Evolutionary conservation across 2,329 filamentous ascomycete species (phyloP).

Genomic region (Penicillium sp.): DNA sequence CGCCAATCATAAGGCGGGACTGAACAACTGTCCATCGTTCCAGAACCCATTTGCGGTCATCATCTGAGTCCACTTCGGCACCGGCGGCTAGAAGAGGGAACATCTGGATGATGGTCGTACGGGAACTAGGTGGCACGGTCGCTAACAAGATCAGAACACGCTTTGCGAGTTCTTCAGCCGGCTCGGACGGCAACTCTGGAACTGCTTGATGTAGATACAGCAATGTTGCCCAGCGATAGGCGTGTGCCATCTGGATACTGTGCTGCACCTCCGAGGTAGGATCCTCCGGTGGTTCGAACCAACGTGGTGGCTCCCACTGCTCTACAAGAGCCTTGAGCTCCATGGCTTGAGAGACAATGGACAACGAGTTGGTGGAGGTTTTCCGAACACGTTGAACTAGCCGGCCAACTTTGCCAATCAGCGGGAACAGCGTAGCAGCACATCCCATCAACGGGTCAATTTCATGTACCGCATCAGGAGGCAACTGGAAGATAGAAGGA

Average conservation of each 20-base stretch:
- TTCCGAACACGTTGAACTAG: constrained; percentile 68
- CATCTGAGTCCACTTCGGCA: constrained; percentile 64
- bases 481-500: constrained; percentile 47
- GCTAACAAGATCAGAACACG: constrained; percentile 67
- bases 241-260: constrained; percentile 69
- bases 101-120: constrained; percentile 71
- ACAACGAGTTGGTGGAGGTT: constrained; percentile 61
- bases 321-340: constrained; percentile 67
- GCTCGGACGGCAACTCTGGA: constrained; percentile 68
- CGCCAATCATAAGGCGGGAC: constrained; percentile 68
- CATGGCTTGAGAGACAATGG: constrained; percentile 67
- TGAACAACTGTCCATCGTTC: constrained; percentile 68
- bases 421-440: constrained; percentile 69
- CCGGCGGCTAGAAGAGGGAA: constrained; percentile 72
- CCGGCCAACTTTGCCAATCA: constrained; percentile 70
- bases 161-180: constrained; percentile 64
- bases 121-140: constrained; percentile 66
- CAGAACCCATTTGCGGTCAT: constrained; percentile 69
- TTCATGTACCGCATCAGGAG: constrained; percentile 56
- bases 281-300: constrained; percentile 68
- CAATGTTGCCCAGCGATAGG: constrained; percentile 70
- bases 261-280: constrained; percentile 67
- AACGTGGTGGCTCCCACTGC: constrained; percentile 64
- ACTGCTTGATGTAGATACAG: constrained; percentile 72
- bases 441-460: constrained; percentile 76